A percentile compares a stretch with the other conserved stretches of the same genome.
Conservation (phyloP, 2,329 filamentous ascomycete genomes). For the Ceratocystis papillata region DNA sequence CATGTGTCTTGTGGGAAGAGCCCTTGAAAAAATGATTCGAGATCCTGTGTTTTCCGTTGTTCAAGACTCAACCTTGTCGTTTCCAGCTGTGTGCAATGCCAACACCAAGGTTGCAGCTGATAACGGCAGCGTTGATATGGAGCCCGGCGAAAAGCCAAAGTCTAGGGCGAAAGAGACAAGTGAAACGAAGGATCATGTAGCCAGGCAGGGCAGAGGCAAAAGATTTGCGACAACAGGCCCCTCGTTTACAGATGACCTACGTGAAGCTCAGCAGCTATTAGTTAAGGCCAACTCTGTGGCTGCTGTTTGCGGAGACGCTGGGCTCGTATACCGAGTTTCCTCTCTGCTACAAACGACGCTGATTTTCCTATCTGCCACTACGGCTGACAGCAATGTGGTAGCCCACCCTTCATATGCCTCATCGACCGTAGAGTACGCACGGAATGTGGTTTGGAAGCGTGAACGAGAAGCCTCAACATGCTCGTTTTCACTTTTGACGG, state of each 20-base stretch:
- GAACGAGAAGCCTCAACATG: constrained; percentile 45
- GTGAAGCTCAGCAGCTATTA: constrained; percentile 55
- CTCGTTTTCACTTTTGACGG: constrained; percentile 28
- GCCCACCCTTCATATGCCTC: constrained; percentile 48
- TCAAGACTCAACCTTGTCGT: constrained; percentile 83
- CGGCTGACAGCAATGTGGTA: constrained; percentile 36
- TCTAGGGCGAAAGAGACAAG: constrained; percentile 20
- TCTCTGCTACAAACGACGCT: constrained; percentile 54
- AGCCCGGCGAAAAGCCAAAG: constrained; percentile 11
- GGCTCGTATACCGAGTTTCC: constrained; percentile 52
- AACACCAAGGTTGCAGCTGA: constrained; percentile 20
- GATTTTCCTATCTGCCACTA: constrained; percentile 54
- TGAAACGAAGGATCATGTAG: constrained; percentile 23
- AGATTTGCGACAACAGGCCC: constrained; percentile 26
- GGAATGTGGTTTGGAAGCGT: constrained; percentile 56
- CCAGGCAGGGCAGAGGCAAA: constrained; percentile 3
- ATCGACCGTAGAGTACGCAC: constrained; percentile 57
- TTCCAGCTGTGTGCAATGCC: constrained; percentile 52
- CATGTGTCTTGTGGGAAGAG: constrained; percentile 56
- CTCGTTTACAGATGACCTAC: constrained; percentile 49
- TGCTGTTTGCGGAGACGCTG: constrained; percentile 43
- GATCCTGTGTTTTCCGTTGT: constrained; percentile 83
- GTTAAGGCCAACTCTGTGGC: constrained; percentile 51
- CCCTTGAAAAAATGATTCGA: constrained; percentile 59
- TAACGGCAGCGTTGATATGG: constrained; percentile 8